These are phyloP conservation scores for Microstroma glucosiphilum DNA, from an alignment of 1,284 basidiomycete species.

Conservation along the genomic window DNA sequence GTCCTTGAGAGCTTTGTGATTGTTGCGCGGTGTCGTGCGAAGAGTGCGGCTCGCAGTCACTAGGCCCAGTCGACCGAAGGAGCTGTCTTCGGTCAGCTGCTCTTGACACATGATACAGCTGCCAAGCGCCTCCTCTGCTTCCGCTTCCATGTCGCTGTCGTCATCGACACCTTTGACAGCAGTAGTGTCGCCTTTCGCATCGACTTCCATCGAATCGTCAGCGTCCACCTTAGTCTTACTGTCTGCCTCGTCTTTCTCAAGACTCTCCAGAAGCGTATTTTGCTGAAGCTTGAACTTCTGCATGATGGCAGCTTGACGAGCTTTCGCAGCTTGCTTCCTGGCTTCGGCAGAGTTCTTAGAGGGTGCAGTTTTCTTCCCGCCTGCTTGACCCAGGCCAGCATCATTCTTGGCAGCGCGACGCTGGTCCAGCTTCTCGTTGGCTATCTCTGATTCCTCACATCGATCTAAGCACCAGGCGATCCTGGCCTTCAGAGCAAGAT, in stretches of 20 bases:
- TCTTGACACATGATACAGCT: conserved; percentile 98
- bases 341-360: conserved; percentile 18
- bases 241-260: conserved; percentile 29
- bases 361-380: too few species aligned
- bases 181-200: conserved; percentile 10
- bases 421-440: conserved; percentile 12
- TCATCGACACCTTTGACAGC: conserved; percentile 35
- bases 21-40: conserved; percentile 68
- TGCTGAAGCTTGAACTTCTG: conserved; percentile 48
- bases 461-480: conserved; percentile 36
- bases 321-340: conserved; percentile 38
- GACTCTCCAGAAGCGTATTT: conserved; percentile 37
- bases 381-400: conserved; percentile 1
- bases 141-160: conserved; percentile 58
- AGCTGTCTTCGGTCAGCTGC: conserved; percentile 65
- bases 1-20: conserved; percentile 63
- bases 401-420: conserved; percentile 13
- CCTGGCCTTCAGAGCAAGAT: conserved; percentile 33
- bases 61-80: conserved; percentile 84
- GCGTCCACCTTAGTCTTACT: conserved; percentile 23
- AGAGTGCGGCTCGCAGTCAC: conserved; percentile 83
- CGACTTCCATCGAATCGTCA: conserved; percentile 27
- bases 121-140: conserved; percentile 63
- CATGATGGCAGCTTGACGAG: conserved; percentile 47
- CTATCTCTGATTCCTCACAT: conserved; percentile 8